Evolutionary conservation across 2,329 filamentous ascomycete genomes (phyloP), one percentile per base, ranked within the genome.

Genomic region (Fonsecaea pugnacius): DNA sequence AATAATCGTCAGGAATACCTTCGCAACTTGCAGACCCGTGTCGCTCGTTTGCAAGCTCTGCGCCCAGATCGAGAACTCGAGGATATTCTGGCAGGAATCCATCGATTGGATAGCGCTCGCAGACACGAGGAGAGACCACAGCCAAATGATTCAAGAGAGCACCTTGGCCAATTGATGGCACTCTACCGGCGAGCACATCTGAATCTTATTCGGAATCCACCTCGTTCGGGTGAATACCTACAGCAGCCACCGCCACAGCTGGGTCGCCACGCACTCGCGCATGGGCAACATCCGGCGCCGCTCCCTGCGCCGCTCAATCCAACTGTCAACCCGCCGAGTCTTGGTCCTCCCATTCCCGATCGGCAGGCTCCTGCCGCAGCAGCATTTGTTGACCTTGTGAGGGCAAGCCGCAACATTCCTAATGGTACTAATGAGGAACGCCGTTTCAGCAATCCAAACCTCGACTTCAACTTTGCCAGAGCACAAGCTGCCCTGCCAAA

Each of bases 41-140:
- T 59, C 27, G 51, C 27, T 24, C 18, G 27, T 43, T 33, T 62
- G 12, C 48, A 58, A 58, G 56, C 54, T 6, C 27, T 60, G 14
- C 33, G 40, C 40, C 64, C 60, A 27, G 57, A 63, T 60, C 64
- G 40, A 4, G 56, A 57, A 51, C 27, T 63, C 14, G 46, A 55
- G 14, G 32, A 43, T 2, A 46, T 60, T 24, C 16, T 60, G 58
- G 50, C 48, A 4, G 58, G 40, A 8, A 16, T 53, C 6, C 57
- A 43, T n/a, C 40, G 27, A 10, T 14, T 50, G 40, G 30, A 43
- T 4, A 8, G 40, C 5, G 6, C 9, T n/a, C 24, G 21, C 12
- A 46, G 30, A 8, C 24, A 36, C 10, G 46, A 38, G 5, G 35
- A 32, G 9, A n/a, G 14, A 14, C 43, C 32, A 30, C 43, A 18